phyloP scores from a whole-genome alignment of 2,329 filamentous ascomycete genomes.

The Ploettnerulaceae sp. region DNA sequence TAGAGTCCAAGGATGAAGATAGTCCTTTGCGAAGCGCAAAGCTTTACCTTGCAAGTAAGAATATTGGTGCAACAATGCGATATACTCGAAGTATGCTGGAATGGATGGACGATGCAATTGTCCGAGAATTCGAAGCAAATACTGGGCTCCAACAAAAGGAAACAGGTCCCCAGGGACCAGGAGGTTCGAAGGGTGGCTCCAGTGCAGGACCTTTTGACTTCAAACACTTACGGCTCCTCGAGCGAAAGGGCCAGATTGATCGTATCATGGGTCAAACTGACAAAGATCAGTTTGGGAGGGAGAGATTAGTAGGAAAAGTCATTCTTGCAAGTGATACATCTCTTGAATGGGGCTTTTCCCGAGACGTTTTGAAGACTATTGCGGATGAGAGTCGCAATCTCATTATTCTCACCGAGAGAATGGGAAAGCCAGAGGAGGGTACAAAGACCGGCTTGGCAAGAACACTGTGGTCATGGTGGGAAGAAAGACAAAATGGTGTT shows the following conservation, averaged over 20 bases:
- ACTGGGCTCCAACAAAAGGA: constrained; percentile 38
- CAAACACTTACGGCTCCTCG: constrained; percentile 75
- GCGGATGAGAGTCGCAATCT: constrained; percentile 76
- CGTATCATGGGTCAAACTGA: constrained; percentile 52
- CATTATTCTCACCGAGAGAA: constrained; percentile 78
- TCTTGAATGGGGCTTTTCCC: constrained; percentile 92
- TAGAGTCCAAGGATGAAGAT: constrained; percentile 50
- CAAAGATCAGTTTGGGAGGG: constrained; percentile 35
- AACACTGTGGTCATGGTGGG: constrained; percentile 77
- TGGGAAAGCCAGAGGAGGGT: constrained; percentile 37
- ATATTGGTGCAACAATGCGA: constrained; percentile 81
- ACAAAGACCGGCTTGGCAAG: constrained; percentile 49
- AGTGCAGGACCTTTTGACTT: constrained; percentile 79
- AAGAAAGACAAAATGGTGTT: constrained; percentile 60
- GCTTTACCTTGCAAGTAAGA: constrained; percentile 81
- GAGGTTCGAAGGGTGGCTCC: constrained; percentile 45
- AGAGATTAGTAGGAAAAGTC: constrained; percentile 54
- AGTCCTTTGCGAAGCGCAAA: constrained; percentile 49
- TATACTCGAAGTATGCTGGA: constrained; percentile 94
- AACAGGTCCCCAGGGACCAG: constrained; percentile 40
- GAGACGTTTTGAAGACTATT: constrained; percentile 68
- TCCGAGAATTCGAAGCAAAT: constrained; percentile 81
- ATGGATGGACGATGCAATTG: constrained; percentile 97
- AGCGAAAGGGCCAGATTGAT: constrained; percentile 74
- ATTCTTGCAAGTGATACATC: constrained; percentile 89